Evolutionary conservation across 805 yeast genomes (phyloP).

Genomic region (Metschnikowia reukaufii): DNA sequence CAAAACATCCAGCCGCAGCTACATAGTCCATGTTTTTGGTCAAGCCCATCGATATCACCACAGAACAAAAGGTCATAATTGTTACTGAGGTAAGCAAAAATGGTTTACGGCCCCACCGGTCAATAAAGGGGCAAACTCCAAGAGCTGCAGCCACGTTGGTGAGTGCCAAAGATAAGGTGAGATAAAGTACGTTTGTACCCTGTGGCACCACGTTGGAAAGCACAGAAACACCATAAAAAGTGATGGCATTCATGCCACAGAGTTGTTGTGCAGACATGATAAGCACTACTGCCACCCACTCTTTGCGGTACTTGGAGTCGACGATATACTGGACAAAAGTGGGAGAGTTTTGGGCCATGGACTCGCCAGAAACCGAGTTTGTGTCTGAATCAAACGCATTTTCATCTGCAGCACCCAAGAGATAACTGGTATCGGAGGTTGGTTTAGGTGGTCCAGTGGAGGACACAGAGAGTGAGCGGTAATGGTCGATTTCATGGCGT

Average conservation of each 20-base stretch:
- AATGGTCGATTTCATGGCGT: conserved; percentile 36
- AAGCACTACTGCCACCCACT: conserved; percentile 31
- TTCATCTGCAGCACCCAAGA: not conserved
- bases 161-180: conserved; percentile 21
- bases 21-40: conserved; percentile 17
- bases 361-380: conserved; percentile 23
- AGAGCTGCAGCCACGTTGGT: conserved; percentile 21
- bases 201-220: conserved; percentile 16
- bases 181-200: conserved; percentile 17
- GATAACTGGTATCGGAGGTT: not conserved
- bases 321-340: conserved; percentile 23
- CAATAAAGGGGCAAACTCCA: conserved; percentile 20
- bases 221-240: conserved; percentile 26
- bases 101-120: conserved; percentile 24
- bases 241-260: conserved; percentile 29
- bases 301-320: conserved; percentile 21
- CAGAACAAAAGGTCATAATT: conserved; percentile 25
- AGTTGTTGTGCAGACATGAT: conserved; percentile 42
- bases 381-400: not conserved
- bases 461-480: conserved; percentile 27
- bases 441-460: not conserved
- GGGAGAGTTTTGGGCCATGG: conserved; percentile 27
- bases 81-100: conserved; percentile 28
- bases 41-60: conserved; percentile 30
- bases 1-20: conserved; percentile 30